Conservation (phyloP, 129 eudicot species). For the Chrysanthemum lavandulifolium region DNA sequence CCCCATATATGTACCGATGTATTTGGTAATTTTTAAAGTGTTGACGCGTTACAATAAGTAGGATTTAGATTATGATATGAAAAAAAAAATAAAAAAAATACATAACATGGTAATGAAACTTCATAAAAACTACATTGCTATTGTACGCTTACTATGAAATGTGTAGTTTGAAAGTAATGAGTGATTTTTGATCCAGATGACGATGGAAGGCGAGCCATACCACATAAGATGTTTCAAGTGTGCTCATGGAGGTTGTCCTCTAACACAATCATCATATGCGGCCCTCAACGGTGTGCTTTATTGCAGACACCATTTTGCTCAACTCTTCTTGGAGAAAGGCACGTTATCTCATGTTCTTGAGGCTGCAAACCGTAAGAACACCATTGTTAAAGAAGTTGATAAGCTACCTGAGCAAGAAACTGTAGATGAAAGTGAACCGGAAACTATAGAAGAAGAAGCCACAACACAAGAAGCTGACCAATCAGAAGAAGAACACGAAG, state of each 20-base stretch:
- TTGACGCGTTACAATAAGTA: too few relatives aligned
- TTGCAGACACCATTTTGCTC: conserved; percentile 82
- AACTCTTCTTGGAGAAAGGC: conserved; percentile 94
- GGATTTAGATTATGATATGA: too few relatives aligned
- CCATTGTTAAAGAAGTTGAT: conserved; percentile 13
- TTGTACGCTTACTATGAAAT: neutral
- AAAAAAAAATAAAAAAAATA: too few relatives aligned
- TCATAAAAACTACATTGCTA: too few relatives aligned
- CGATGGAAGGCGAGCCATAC: conserved; percentile 78
- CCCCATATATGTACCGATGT: too few relatives aligned
- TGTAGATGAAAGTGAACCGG: conserved; percentile 6
- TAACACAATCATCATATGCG: conserved; percentile 89
- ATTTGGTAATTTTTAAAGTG: too few relatives aligned
- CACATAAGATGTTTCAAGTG: conserved; percentile 86
- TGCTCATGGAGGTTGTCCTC: conserved; percentile 85
- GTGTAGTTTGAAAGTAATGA: neutral
- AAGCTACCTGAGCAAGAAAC: conserved; percentile 13
- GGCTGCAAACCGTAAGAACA: conserved; percentile 48
- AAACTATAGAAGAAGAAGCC: conserved; percentile 5
- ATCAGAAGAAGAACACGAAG: neutral
- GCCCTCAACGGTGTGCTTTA: conserved; percentile 64
- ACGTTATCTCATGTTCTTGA: conserved; percentile 60
- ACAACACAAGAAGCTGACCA: too few relatives aligned
- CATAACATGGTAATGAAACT: too few relatives aligned
- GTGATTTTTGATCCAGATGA: conserved; percentile 36